Base-by-base conservation (phyloP, 441 rosid genomes). In the Erodium texanum region DNA sequence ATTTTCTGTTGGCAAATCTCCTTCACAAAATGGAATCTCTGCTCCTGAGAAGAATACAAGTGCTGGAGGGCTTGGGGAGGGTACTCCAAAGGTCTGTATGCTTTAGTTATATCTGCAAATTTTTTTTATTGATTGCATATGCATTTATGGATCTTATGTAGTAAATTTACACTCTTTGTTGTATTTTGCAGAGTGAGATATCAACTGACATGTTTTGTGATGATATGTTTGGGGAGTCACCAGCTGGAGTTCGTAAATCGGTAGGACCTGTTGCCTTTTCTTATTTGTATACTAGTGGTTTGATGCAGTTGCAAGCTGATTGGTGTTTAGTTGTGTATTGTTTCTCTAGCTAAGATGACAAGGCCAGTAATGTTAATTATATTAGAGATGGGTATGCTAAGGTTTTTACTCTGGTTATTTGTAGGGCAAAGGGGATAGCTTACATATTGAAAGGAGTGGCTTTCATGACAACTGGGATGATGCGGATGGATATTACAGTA, bases 401-500 rank as follows among this genome's bases (percentile, higher is more conserved):
- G 12, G 41, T 54, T 69, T 64, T 63, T 48, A 16, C 65, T 62
- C 14, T 45, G 19, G 8, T 38, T 7, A 24, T 76, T 75, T 72
- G 66, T 81, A 93, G 91, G 92, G 83, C 64, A 92, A 85, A 73
- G 90, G 79, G 52, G 87, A 89, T 58, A 93, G 90, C 74, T 79
- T 83, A 43, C 93, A 82, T 61, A 72, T 89, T 43, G 81, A 83
- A 62, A 82, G 90, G 82, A 89, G 90, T 20, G 98, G 90, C 73
- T 89, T 90, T 70, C 77, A 90, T 79, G 99, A 95, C 85, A 95
- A 95, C 67, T 95, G 98, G 99, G 99, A 95, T 87, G 99, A 95
- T 76, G 88, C 98, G 18, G 99, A 85, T 72, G 99, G 99, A 52
- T 95, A 95, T 76, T 95, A 95, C 67, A 88, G 99, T 94, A 85